Base-by-base conservation (phyloP, 116 monocot genomes). In the Posidonia oceanica region DNA sequence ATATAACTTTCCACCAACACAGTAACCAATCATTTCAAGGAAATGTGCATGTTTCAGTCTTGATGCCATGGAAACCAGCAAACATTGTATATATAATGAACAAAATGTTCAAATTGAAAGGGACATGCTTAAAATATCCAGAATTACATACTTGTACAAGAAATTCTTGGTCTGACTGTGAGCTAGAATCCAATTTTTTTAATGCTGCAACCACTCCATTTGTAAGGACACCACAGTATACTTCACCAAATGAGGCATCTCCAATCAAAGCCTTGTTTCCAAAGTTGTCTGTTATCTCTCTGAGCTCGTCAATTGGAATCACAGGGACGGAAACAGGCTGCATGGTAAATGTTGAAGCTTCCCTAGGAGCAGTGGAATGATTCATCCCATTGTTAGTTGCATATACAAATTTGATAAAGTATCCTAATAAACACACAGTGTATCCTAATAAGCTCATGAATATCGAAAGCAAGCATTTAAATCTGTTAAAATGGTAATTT, bases 31-130 rank as follows among this genome's bases (percentile, higher is more conserved):
- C n/a, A 90, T 64, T 78, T 90, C 79, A 10, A 86, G 44, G 57
- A 86, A 77, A 78, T 86, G 79, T 61, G 81, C 90, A 82, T 86
- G 79, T 70, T 78, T 90, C 74, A 86, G 57, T 70, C 83, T 86
- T 44, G 86, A 90, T 11, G 83, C 90, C 85, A 85, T 85, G 11
- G 89, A 89, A 4, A 89, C 83, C 83, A 84, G 68, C 17, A 58
- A 58, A 66, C 11, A 23, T 61, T 20, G 11, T 14, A n/a, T 38
- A 29, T 29, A 15, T 38, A 21, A 44, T 12, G 15, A 29, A 14
- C 15, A 1, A 23, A 13, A 59, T 5, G 16, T 36, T 14, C 36
- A 5, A 21, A 71, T 36, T 7, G 39, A 42, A 7, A n/a, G 14
- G 6, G 7, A 40, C 40, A 18, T 15, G 51, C 52, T 29, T 52